phyloP scores from a whole-genome alignment of 192 early-diverging fungal species.

The Fimicolochytrium jonesii region DNA sequence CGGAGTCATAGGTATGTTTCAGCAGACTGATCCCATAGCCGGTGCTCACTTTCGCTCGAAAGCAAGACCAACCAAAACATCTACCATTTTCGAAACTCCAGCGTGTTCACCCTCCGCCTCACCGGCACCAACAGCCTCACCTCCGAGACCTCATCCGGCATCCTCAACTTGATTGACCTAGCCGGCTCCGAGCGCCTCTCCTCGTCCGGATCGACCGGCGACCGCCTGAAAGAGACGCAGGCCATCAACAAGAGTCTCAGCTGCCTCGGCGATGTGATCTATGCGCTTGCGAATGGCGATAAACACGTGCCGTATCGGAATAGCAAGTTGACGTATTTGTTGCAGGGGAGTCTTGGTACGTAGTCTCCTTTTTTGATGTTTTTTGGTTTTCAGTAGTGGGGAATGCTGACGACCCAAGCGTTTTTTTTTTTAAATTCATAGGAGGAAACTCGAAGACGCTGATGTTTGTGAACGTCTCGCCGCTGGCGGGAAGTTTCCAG shows the following conservation, averaged over 20 bases:
- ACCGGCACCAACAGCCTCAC: slow-evolving; percentile 70
- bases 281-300: slow-evolving; percentile 67
- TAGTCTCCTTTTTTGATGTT: no score
- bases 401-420: no score
- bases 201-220: slow-evolving; percentile 76
- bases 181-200: slow-evolving; percentile 90
- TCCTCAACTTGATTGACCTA: slow-evolving; percentile 90
- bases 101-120: slow-evolving; percentile 85
- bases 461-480: slow-evolving; percentile 97
- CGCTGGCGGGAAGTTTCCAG: slow-evolving; percentile 67
- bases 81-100: no score
- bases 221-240: slow-evolving; percentile 86
- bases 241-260: slow-evolving; percentile 95
- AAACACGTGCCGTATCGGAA: slow-evolving; percentile 90
- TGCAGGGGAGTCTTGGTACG: slow-evolving; percentile 43
- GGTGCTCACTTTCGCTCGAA: no score
- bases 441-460: slow-evolving; percentile 94
- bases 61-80: no score
- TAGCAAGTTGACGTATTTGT: slow-evolving; percentile 68
- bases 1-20: no score
- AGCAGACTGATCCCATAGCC: no score
- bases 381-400: no score
- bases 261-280: slow-evolving; percentile 88
- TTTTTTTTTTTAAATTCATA: no score
- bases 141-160: slow-evolving; percentile 65